Conservation (phyloP, 805 yeast genomes). For the Jamesozyma hellenica region DNA sequence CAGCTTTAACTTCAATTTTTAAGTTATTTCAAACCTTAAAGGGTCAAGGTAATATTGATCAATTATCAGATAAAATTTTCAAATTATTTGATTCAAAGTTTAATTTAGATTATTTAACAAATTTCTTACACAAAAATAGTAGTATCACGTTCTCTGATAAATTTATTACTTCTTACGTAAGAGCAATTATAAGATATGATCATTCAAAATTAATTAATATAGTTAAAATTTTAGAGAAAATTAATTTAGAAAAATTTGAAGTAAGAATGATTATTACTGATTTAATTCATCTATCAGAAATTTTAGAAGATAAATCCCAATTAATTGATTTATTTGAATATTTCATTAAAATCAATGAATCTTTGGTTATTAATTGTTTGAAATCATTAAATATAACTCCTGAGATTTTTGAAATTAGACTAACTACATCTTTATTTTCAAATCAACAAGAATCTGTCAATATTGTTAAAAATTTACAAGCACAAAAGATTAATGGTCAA, state of each 20-base stretch:
- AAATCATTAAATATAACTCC: constrained; percentile 29
- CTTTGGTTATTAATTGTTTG: constrained; percentile 33
- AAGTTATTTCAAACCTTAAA: constrained; percentile 41
- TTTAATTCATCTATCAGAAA: constrained; percentile 30
- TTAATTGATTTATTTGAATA: constrained; percentile 34
- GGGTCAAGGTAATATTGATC: constrained; percentile 33
- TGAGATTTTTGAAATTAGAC: constrained; percentile 49
- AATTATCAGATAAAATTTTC: constrained; percentile 32
- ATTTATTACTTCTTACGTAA: constrained; percentile 35
- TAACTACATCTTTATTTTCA: constrained; percentile 50
- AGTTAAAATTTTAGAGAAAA: constrained; percentile 29
- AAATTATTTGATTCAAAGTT: constrained; percentile 24
- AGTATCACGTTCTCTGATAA: constrained; percentile 27
- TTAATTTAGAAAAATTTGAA: constrained; percentile 30
- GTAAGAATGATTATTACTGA: constrained; percentile 32
- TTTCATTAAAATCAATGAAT: constrained; percentile 30
- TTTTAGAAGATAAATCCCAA: constrained; percentile 31
- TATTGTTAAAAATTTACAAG: constrained; percentile 23
- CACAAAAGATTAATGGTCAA: constrained; percentile 21
- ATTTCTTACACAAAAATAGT: constrained; percentile 15
- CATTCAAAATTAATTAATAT: constrained; percentile 31
- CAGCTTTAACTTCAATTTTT: constrained; percentile 39
- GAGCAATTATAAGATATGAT: constrained; percentile 37
- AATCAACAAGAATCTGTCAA: constrained; percentile 21
- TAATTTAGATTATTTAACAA: constrained; percentile 11